phyloP scores from a whole-genome alignment of 768 basidiomycete species.

The Boletus eberwhitei region DNA sequence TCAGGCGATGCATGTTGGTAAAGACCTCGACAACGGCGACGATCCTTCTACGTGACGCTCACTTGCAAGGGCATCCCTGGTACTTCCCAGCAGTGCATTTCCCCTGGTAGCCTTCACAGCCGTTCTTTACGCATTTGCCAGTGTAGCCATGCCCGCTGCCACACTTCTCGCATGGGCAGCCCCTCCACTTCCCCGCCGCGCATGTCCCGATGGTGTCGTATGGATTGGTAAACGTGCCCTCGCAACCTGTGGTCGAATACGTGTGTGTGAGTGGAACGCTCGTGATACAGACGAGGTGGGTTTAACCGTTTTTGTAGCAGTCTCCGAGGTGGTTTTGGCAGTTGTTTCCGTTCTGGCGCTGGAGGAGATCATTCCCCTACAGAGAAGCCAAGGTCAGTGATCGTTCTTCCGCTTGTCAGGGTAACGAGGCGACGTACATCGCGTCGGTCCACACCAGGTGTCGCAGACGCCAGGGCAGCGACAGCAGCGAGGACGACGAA shows the following conservation, averaged over 20 bases:
- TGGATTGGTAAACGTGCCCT: neutral
- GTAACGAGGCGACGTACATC: neutral
- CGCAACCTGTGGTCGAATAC: neutral
- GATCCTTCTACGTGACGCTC: neutral
- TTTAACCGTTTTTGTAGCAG: neutral
- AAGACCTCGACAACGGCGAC: no score
- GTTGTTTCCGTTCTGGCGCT: neutral
- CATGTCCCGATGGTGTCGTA: neutral
- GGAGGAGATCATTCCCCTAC: neutral
- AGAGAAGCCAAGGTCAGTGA: neutral
- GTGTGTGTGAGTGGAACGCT: neutral
- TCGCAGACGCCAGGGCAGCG: neutral
- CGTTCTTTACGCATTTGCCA: neutral
- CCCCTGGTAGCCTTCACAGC: neutral
- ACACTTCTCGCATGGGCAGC: conserved; percentile 3
- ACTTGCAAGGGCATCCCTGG: neutral
- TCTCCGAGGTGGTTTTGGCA: neutral
- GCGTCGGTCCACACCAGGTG: neutral
- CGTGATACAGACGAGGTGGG: neutral
- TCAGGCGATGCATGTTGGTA: neutral
- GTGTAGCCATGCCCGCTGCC: neutral
- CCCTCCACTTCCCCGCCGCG: neutral
- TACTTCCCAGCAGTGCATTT: neutral
- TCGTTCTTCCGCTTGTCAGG: neutral
- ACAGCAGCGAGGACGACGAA: neutral